These are phyloP conservation scores for Mycosphaerella arachidis DNA, from an alignment of 2,329 filamentous ascomycete genomes.

Conservation along the genomic window DNA sequence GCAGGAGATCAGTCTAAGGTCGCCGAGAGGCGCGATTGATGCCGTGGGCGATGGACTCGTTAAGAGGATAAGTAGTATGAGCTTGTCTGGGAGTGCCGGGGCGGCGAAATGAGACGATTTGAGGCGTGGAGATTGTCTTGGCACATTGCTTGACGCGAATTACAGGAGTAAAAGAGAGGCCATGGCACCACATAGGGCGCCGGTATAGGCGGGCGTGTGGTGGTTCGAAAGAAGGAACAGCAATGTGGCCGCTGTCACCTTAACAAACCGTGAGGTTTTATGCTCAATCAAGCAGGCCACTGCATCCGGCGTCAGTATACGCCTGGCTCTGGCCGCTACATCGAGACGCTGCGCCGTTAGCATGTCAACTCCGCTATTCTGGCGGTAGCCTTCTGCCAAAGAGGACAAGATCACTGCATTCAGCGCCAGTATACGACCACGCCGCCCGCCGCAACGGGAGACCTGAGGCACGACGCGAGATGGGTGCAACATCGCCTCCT, in stretches of 20 bases:
- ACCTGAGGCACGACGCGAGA: too few relatives aligned
- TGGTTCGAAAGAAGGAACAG: not conserved
- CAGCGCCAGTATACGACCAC: not conserved
- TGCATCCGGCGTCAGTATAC: not conserved
- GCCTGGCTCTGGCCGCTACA: not conserved
- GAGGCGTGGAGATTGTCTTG: not conserved
- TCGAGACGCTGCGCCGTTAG: too few relatives aligned
- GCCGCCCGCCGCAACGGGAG: too few relatives aligned
- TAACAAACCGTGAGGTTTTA: too few relatives aligned
- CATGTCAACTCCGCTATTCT: too few relatives aligned
- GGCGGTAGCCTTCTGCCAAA: too few relatives aligned
- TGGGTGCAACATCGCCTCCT: too few relatives aligned
- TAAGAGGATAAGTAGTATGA: constrained; percentile 65
- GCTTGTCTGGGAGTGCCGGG: not conserved
- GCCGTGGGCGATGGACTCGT: constrained; percentile 89
- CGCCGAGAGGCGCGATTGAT: constrained; percentile 85
- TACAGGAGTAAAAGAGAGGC: not conserved
- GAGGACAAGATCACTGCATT: not conserved
- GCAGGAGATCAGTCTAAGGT: constrained; percentile 52
- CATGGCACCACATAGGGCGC: not conserved
- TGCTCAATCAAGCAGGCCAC: not conserved
- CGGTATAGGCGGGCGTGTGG: not conserved
- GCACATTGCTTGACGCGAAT: not conserved
- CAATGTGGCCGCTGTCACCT: too few relatives aligned
- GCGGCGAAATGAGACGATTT: not conserved